These are phyloP conservation scores for Prinsepia uniflora DNA, from an alignment of 306 rosid genomes.

Conservation along the genomic window DNA sequence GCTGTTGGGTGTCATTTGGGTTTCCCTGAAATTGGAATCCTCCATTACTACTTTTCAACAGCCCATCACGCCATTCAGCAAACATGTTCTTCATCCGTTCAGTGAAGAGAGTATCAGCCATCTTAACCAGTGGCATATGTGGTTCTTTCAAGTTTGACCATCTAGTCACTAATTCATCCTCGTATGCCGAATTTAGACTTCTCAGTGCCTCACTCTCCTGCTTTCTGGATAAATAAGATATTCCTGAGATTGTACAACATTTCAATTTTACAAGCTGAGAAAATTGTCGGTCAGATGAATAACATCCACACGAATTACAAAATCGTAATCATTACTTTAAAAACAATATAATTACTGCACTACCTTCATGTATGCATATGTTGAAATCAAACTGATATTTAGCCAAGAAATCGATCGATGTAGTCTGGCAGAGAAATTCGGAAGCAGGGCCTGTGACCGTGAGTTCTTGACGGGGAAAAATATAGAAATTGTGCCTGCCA, in stretches of 20 bases:
- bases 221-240: conserved; percentile 90
- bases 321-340: neutral
- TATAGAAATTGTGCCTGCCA: conserved; percentile 79
- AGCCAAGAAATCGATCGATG: conserved; percentile 88
- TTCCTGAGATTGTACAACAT: conserved; percentile 78
- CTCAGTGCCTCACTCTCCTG: conserved; percentile 69
- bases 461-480: conserved; percentile 82
- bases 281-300: conserved; percentile 2
- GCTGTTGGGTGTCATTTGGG: conserved; percentile 51
- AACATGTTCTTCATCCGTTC: conserved; percentile 74
- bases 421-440: conserved; percentile 88
- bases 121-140: conserved; percentile 35
- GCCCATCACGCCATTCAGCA: conserved; percentile 73
- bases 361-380: conserved; percentile 80
- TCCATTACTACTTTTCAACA: conserved; percentile 43
- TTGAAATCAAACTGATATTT: conserved; percentile 89
- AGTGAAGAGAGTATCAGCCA: conserved; percentile 61
- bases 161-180: conserved; percentile 37
- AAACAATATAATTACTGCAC: neutral
- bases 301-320: neutral
- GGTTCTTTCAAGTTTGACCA: conserved; percentile 35
- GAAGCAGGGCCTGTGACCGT: conserved; percentile 38
- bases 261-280: conserved; percentile 49
- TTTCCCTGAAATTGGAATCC: conserved; percentile 42
- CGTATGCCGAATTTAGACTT: conserved; percentile 35